Conservation (phyloP, 108 stramenopile genomes). For the Schizochytrium sp. region DNA sequence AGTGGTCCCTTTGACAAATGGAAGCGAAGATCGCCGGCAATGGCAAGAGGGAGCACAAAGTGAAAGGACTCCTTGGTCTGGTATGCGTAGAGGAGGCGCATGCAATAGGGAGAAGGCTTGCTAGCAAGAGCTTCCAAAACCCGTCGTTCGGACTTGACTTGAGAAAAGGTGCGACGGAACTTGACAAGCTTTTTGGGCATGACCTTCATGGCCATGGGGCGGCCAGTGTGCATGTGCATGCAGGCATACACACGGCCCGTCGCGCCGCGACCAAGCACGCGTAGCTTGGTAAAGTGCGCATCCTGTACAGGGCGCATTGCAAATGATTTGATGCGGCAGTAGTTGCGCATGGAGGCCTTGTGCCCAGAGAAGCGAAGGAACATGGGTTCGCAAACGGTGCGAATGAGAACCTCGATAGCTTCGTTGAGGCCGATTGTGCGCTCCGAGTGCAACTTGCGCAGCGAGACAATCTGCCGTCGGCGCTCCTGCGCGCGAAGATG, state of each 20-base stretch:
- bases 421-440: not conserved
- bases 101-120: slow-evolving; percentile 37
- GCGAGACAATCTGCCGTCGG: not conserved
- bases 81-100: slow-evolving; percentile 45
- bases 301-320: slow-evolving; percentile 7
- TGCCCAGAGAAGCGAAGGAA: not conserved
- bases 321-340: not conserved
- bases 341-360: not conserved
- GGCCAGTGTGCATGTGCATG: not conserved
- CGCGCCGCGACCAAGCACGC: slow-evolving; percentile 14
- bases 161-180: not conserved
- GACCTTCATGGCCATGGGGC: slow-evolving; percentile 20
- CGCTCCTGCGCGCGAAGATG: not conserved
- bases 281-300: not conserved
- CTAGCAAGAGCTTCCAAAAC: slow-evolving; percentile 25
- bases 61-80: slow-evolving; percentile 37
- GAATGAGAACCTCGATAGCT: not conserved
- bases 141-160: not conserved
- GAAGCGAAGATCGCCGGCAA: slow-evolving; percentile 32
- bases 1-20: not conserved
- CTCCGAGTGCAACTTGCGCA: not conserved
- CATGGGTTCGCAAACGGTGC: not conserved
- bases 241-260: not conserved
- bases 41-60: slow-evolving; percentile 37
- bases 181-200: slow-evolving; percentile 30